Percentiles rank a stretch among this genome's conserved stretches.
phyloP scores from a whole-genome alignment of 2,329 filamentous ascomycete species.

The Neofusicoccum kwambonambiense region DNA sequence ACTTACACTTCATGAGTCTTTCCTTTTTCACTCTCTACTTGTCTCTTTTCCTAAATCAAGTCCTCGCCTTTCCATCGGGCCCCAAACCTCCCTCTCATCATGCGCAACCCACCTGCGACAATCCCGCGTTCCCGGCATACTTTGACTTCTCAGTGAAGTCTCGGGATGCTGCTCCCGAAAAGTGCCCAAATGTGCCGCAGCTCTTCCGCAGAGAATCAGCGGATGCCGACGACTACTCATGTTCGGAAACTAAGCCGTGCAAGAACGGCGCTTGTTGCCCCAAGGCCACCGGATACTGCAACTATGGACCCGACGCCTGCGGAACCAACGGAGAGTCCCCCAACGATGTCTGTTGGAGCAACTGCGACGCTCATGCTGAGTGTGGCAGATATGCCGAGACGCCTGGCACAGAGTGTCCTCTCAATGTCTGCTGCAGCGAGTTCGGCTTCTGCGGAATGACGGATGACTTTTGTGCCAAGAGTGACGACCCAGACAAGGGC shows the following conservation, averaged over 20 bases:
- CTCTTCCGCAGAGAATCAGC: neutral
- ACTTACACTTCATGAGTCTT: neutral
- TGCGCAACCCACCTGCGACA: neutral
- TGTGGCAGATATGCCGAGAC: neutral
- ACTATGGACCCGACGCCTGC: conserved; percentile 11
- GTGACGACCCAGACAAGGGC: neutral
- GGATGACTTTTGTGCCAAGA: conserved; percentile 8
- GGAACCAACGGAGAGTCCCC: neutral
- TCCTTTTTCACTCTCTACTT: neutral
- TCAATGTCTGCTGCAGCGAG: neutral
- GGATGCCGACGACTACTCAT: neutral
- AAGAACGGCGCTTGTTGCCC: conserved; percentile 12
- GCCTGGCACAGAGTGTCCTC: neutral
- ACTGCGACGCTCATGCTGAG: conserved; percentile 18
- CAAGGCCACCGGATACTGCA: neutral
- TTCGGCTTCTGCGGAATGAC: conserved; percentile 8
- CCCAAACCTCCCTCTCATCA: neutral
- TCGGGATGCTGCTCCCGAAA: neutral
- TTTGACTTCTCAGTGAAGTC: neutral
- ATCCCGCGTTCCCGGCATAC: neutral
- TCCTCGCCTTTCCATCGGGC: neutral
- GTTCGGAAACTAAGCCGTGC: neutral
- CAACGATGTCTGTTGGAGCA: conserved; percentile 12
- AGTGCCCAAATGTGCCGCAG: neutral
- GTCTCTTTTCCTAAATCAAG: neutral